phyloP scores from a whole-genome alignment of 371 early-diverging fungal genomes.

The Smittium mucronatum region DNA sequence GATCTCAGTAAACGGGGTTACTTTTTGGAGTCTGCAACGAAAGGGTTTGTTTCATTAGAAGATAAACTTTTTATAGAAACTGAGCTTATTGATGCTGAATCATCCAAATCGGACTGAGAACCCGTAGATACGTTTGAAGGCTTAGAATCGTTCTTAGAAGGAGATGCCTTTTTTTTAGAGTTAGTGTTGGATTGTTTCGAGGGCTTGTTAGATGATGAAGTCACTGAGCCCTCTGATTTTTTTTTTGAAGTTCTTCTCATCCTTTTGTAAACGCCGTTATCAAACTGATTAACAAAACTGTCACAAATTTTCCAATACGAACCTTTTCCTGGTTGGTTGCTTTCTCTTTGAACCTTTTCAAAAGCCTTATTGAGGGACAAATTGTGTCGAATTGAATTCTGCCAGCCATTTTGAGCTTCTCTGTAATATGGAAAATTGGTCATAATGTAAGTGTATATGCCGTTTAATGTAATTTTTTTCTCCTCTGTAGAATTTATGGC shows the following conservation, averaged over 20 bases:
- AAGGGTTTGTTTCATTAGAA: background rate
- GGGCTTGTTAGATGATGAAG: background rate
- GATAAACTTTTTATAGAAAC: background rate
- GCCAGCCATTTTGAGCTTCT: conserved; percentile 71
- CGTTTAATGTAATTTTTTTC: conserved; percentile 66
- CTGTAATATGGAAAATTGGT: conserved; percentile 70
- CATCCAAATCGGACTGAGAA: conserved; percentile 1
- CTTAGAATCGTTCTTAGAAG: too few relatives aligned
- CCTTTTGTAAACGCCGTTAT: conserved; percentile 48
- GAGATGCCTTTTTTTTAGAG: too few relatives aligned
- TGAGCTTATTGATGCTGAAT: background rate
- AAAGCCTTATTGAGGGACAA: conserved; percentile 90
- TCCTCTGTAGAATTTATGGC: conserved; percentile 61
- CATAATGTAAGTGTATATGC: conserved; percentile 75
- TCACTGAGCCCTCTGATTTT: background rate
- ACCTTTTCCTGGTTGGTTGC: conserved; percentile 87
- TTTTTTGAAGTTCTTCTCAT: conserved; percentile 35
- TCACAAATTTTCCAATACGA: conserved; percentile 71
- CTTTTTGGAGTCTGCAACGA: background rate
- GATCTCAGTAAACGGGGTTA: too few relatives aligned
- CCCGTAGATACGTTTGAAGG: too few relatives aligned
- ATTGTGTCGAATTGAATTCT: conserved; percentile 95
- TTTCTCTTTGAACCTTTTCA: conserved; percentile 70
- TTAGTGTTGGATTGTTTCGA: too few relatives aligned
- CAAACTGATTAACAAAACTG: conserved; percentile 37